A percentile compares a stretch with the other conserved stretches of the same genome.
These are phyloP conservation scores for Calonectria henricotiae DNA, from an alignment of 2,329 filamentous ascomycete species.

Conservation along the genomic window DNA sequence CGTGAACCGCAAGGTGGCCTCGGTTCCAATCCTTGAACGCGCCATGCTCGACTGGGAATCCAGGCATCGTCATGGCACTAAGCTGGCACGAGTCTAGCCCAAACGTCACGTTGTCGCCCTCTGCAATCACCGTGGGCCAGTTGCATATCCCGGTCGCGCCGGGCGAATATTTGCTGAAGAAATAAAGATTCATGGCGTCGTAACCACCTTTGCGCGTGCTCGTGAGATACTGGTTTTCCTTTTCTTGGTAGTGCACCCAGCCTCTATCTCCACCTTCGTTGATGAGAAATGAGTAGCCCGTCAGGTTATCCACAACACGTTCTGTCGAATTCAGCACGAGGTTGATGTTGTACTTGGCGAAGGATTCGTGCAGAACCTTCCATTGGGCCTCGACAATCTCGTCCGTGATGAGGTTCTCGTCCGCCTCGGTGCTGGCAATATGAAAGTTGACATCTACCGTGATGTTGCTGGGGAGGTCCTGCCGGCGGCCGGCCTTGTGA, in stretches of 20 bases:
- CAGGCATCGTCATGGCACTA: slow-evolving; percentile 14
- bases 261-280: slow-evolving; percentile 45
- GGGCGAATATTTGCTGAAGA: slow-evolving; percentile 42
- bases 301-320: slow-evolving; percentile 47
- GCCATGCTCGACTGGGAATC: slow-evolving; percentile 1
- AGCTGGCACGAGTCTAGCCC: slow-evolving; percentile 15
- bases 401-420: slow-evolving; percentile 41
- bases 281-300: slow-evolving; percentile 46
- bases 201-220: slow-evolving; percentile 19
- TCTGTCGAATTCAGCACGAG: slow-evolving; percentile 48
- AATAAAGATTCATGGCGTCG: slow-evolving; percentile 51
- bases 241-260: slow-evolving; percentile 8
- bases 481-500: slow-evolving; percentile 5
- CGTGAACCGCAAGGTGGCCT: slow-evolving; percentile 1
- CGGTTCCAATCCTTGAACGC: background rate
- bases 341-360: slow-evolving; percentile 47
- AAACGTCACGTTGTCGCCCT: slow-evolving; percentile 5
- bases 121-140: slow-evolving; percentile 30
- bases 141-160: slow-evolving; percentile 37
- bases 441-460: slow-evolving; percentile 51
- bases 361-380: slow-evolving; percentile 39
- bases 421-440: slow-evolving; percentile 49
- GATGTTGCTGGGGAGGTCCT: slow-evolving; percentile 44
- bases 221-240: background rate
- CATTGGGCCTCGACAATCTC: slow-evolving; percentile 29